phyloP scores from a whole-genome alignment of 148 eudicot genomes.

The Camellia lanceoleosa region DNA sequence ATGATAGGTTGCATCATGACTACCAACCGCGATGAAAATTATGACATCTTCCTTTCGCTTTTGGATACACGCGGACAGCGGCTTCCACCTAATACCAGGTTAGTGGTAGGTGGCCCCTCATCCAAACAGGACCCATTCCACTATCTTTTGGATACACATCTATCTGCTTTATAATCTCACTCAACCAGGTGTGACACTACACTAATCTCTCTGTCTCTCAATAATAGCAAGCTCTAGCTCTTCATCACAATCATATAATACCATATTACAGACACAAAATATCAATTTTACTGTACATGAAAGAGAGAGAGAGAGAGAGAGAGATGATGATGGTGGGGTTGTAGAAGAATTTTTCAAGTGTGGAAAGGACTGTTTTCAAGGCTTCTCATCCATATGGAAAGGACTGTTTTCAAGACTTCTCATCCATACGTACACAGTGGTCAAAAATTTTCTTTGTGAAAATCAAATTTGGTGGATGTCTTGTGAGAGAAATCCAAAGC shows the following conservation, averaged over 20 bases:
- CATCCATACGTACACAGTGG: neutral
- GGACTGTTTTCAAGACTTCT: neutral
- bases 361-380: neutral
- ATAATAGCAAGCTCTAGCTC: neutral
- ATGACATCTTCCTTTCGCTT: neutral
- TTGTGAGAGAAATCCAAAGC: slow-evolving; percentile 51
- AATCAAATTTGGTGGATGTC: slow-evolving; percentile 51
- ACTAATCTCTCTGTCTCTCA: neutral
- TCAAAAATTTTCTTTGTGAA: slow-evolving; percentile 54
- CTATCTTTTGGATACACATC: slow-evolving; percentile 6
- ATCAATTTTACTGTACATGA: neutral
- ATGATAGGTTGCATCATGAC: neutral
- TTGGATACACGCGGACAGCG: neutral
- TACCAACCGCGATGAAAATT: neutral
- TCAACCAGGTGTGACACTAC: too few species aligned
- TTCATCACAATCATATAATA: neutral
- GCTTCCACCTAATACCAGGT: neutral
- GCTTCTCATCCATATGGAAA: neutral
- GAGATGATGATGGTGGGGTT: neutral
- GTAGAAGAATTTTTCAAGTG: neutral
- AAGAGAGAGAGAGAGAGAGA: neutral
- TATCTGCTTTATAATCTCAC: too few species aligned
- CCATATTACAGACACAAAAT: neutral
- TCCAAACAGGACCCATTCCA: slow-evolving; percentile 8
- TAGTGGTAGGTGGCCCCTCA: slow-evolving; percentile 1